A percentile compares a stretch with the other conserved stretches of the same genome.
phyloP scores from a whole-genome alignment of 2,329 filamentous ascomycete genomes.

The Xylaria polymorpha region DNA sequence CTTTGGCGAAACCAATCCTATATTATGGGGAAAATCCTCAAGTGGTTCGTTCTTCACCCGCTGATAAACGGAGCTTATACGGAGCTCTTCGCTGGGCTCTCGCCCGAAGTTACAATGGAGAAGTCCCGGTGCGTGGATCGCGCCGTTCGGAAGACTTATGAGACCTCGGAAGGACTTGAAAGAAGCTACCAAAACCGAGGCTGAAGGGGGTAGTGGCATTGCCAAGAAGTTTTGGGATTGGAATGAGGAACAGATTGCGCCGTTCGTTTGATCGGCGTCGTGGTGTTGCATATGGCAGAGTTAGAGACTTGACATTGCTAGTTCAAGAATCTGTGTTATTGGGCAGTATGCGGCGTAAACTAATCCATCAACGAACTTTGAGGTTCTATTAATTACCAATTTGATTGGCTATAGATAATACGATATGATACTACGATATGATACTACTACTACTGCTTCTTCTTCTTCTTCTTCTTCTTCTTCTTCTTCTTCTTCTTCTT shows the following conservation, averaged over 20 bases:
- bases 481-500: too few relatives aligned
- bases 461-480: too few relatives aligned
- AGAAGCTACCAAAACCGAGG: slow-evolving; percentile 43
- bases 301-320: background rate
- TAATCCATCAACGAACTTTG: background rate
- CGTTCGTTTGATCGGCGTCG: background rate
- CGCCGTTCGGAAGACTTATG: slow-evolving; percentile 58
- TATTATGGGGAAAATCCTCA: slow-evolving; percentile 9
- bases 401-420: too few relatives aligned
- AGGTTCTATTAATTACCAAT: too few relatives aligned
- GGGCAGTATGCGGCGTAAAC: too few relatives aligned
- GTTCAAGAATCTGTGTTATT: background rate
- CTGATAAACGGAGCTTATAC: slow-evolving; percentile 53
- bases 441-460: too few relatives aligned
- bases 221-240: slow-evolving; percentile 57
- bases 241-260: slow-evolving; percentile 31
- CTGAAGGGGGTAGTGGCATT: slow-evolving; percentile 52
- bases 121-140: slow-evolving; percentile 47
- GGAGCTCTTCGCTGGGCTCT: slow-evolving; percentile 54
- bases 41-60: slow-evolving; percentile 26
- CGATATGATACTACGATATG: too few relatives aligned
- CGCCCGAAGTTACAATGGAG: slow-evolving; percentile 28
- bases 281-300: background rate
- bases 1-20: slow-evolving; percentile 32
- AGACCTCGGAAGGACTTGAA: slow-evolving; percentile 49